Evolutionary conservation across 495 filamentous ascomycete genomes (phyloP), one percentile per base, ranked within the genome.

Genomic region (Pyrenula aspistea): DNA sequence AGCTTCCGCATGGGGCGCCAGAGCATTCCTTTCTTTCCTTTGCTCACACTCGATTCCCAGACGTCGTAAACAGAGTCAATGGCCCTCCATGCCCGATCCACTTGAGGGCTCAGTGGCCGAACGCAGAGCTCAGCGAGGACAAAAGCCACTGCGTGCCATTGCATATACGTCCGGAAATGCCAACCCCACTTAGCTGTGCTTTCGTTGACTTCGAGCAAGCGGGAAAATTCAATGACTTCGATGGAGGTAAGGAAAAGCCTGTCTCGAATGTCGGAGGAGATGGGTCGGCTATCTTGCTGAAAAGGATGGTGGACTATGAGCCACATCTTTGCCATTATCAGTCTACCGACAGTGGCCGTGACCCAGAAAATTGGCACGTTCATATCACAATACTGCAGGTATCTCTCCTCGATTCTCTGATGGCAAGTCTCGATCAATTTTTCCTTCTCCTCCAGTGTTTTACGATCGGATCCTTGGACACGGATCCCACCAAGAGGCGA

Each of bases 91-190:
- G 86, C 90, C 2, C 91, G 80, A 55, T 95, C 87, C 1, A 88
- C 86, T 12, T 86, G 56, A 61, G 83, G 82, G 52, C 83, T 76
- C 31, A 76, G 78, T 20, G 85, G 82, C 22, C 88, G 82, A 22
- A 86, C 79, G 62, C 85, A 86, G 2, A 94, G 75, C 62, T 96
- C 92, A 0, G 88, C 77, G 22, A 95, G 67, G 2, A 71, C 74
- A 61, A 87, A 88, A 1, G 84, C 86, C 2, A 93, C 76, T 2
- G 89, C 87, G 59, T 92, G 86, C 84, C 85, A 89, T 57, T 92
- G 87, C 20, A 84, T 83, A 65, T 91, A 89, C 0, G 83, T 88
- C 62, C 83, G 78, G 69, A 89, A 91, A 10, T 91, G 76, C 90
- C 90, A 95, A 22, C 80, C 77, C 82, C 86, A 95, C 55, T 83